A percentile compares a stretch with the other conserved stretches of the same genome.
phyloP scores from a whole-genome alignment of 805 yeast genomes.

The Metschnikowia shivogae region DNA sequence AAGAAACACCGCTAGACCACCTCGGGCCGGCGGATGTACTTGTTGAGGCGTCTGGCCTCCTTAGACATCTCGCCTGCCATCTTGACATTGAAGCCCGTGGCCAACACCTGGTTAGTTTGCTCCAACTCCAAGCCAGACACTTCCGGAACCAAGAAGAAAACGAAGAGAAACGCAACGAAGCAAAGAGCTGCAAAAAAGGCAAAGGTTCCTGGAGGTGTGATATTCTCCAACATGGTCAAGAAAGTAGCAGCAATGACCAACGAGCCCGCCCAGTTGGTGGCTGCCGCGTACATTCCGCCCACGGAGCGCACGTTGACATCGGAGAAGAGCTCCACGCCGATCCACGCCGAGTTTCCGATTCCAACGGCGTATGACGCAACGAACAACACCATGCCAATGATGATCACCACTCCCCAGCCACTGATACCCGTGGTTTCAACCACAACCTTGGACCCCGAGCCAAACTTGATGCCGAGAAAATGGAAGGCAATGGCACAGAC shows the following conservation, averaged over 20 bases:
- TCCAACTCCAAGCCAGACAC: conserved; percentile 86
- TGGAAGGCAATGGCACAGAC: conserved; percentile 91
- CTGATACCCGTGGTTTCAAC: conserved; percentile 45
- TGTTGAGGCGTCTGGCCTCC: conserved; percentile 28
- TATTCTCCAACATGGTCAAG: conserved; percentile 87
- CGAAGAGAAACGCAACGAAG: conserved; percentile 64
- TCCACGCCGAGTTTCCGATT: conserved; percentile 98
- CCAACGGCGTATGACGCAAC: conserved; percentile 93
- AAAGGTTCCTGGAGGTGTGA: conserved; percentile 95
- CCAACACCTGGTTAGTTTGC: conserved; percentile 78
- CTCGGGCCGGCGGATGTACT: conserved; percentile 4
- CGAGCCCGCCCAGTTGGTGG: conserved; percentile 94
- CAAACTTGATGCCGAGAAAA: conserved; percentile 61
- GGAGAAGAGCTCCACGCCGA: conserved; percentile 91
- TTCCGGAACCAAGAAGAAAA: conserved; percentile 87
- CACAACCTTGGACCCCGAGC: conserved; percentile 40
- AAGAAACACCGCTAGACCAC: not conserved
- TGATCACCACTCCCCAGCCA: conserved; percentile 86
- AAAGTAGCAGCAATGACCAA: conserved; percentile 86
- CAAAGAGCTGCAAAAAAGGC: conserved; percentile 84
- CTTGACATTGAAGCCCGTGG: conserved; percentile 83
- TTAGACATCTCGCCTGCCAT: conserved; percentile 36
- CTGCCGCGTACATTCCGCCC: conserved; percentile 88
- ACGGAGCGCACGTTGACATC: conserved; percentile 84
- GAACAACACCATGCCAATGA: conserved; percentile 77